Evolutionary conservation across 805 yeast species (phyloP), one percentile per base, ranked within the genome.

Genomic region (Barnettozyma siamensis): DNA sequence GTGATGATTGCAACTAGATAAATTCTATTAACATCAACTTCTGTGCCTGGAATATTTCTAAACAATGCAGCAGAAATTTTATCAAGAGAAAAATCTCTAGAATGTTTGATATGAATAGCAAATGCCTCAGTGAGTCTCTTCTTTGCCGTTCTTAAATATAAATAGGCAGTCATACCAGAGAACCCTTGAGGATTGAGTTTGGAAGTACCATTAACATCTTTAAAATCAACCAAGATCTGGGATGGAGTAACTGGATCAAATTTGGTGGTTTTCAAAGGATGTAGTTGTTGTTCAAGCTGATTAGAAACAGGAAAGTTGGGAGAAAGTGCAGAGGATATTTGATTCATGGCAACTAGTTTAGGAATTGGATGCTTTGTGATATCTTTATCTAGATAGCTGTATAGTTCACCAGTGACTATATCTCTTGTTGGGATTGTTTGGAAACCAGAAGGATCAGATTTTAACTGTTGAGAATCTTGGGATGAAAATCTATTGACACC

Each of bases 31-130:
- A 71, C 71, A 40, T 75, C 77, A 31, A 78, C 74, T 53, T 79
- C 86, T 35, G 74, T 67, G 12, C 82, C 67, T 1, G 95, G 89
- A 35, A 88, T 73, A 51, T 87, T 82, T 53, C 79, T 73, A 60
- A 87, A 88, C 39, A 88, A 63, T 3, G 93, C 93, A 9, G 91
- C 88, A 34, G 88, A 77, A 28, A 86, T 69, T 50, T 78, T 80
- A 44, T 83, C 85, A 42, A 84, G 67, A 20, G 75, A 72, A 20
- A 78, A 65, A 35, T 73, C 78, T 38, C 76, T 75, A 13, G 75
- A 75, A 1, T 82, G 68, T 38, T 70, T 67, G 34, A 88, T 76
- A 46, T 75, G 75, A 35, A 86, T 77, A 5, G 83, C 77, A 63
- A 83, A 86, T 0, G 94, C 83, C 62, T 88, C 95, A 0, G 95